Conservation (phyloP, 192 early-diverging fungal species). For the Rhizophagus sp. region DNA sequence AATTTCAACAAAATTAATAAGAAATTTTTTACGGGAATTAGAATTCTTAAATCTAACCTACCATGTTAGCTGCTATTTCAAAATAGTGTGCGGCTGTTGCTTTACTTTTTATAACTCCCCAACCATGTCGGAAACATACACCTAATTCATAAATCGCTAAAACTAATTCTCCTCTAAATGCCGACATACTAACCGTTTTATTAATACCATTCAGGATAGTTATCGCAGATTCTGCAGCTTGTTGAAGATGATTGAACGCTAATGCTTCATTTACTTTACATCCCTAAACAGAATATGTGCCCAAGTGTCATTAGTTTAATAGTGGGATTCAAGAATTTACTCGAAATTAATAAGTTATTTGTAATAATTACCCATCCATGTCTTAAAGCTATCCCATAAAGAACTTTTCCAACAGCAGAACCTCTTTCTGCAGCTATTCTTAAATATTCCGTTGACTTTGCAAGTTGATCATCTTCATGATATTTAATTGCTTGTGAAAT, state of each 20-base stretch:
- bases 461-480: conserved; percentile 70
- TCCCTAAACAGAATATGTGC: conserved; percentile 36
- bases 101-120: conserved; percentile 75
- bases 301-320: background rate
- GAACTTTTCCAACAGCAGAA: conserved; percentile 67
- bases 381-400: conserved; percentile 73
- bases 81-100: conserved; percentile 77
- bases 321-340: background rate
- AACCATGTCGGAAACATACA: conserved; percentile 77
- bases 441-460: conserved; percentile 71
- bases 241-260: conserved; percentile 72
- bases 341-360: too few species aligned
- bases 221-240: conserved; percentile 65
- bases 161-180: conserved; percentile 66
- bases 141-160: conserved; percentile 82
- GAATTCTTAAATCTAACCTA: conserved; percentile 17
- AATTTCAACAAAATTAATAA: conserved; percentile 14
- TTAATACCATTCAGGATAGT: conserved; percentile 59
- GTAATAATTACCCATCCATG: conserved; percentile 65
- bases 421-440: conserved; percentile 64
- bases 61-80: conserved; percentile 74
- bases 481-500: conserved; percentile 66
- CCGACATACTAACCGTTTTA: conserved; percentile 52
- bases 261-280: conserved; percentile 65
- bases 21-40: background rate